These are phyloP conservation scores for Wickerhamiella sorbophila DNA, from an alignment of 805 yeast species.

Conservation along the genomic window DNA sequence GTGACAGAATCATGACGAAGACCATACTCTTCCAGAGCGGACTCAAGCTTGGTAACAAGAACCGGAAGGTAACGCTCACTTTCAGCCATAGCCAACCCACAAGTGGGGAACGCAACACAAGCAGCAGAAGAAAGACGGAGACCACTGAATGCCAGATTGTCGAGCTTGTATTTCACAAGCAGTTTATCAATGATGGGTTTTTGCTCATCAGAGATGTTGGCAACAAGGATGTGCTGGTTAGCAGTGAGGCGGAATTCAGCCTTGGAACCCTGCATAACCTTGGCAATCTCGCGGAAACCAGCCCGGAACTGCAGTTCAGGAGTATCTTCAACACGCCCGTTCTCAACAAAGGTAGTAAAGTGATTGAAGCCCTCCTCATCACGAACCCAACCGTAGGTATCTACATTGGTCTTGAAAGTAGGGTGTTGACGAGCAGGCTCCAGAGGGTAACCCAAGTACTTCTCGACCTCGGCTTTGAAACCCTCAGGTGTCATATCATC, in stretches of 20 bases:
- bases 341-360: conserved; percentile 87
- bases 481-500: conserved; percentile 86
- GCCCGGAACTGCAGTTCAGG: conserved; percentile 79
- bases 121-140: conserved; percentile 85
- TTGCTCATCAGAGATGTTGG: conserved; percentile 57
- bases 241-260: conserved; percentile 85
- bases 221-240: conserved; percentile 79
- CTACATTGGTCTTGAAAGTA: conserved; percentile 73
- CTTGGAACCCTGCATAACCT: conserved; percentile 41
- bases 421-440: conserved; percentile 50
- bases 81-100: conserved; percentile 98
- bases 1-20: conserved; percentile 87
- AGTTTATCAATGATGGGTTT: conserved; percentile 46
- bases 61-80: conserved; percentile 85
- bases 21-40: conserved; percentile 80
- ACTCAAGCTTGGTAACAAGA: conserved; percentile 67
- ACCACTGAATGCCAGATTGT: conserved; percentile 69
- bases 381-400: conserved; percentile 84
- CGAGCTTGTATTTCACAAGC: conserved; percentile 62
- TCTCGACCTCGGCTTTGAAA: conserved; percentile 70
- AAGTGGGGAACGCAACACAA: conserved; percentile 96
- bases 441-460: conserved; percentile 61
- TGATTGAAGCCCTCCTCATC: conserved; percentile 70
- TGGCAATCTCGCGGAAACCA: conserved; percentile 70
- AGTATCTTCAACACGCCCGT: conserved; percentile 91